phyloP scores from a whole-genome alignment of 306 rosid species.

The Sechiopsis laciniata region DNA sequence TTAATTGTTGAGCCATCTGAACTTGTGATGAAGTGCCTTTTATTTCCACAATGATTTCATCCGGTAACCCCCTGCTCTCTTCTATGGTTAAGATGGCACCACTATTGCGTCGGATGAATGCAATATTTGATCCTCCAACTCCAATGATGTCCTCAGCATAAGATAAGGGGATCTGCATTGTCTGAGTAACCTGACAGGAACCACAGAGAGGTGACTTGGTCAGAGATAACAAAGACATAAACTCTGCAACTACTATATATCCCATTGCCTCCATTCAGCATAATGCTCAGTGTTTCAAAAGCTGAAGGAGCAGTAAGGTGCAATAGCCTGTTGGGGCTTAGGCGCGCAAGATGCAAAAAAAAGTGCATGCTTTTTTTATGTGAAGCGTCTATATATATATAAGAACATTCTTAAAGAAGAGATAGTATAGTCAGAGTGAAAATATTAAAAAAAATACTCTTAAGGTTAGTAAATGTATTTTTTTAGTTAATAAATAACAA shows the following conservation, averaged over 20 bases:
- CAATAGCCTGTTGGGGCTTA: too few species aligned
- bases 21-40: conserved; percentile 89
- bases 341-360: too few species aligned
- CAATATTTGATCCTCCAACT: conserved; percentile 82
- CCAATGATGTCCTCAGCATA: conserved; percentile 96
- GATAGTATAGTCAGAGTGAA: too few species aligned
- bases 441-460: too few species aligned
- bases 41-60: conserved; percentile 88
- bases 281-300: neutral
- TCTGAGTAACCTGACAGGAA: conserved; percentile 67
- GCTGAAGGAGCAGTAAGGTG: too few species aligned
- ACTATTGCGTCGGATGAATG: conserved; percentile 79
- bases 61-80: conserved; percentile 82
- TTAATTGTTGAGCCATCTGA: conserved; percentile 80
- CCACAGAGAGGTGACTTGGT: neutral
- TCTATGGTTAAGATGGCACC: conserved; percentile 88
- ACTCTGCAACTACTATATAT: neutral
- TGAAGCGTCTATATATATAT: too few species aligned
- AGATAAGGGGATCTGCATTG: conserved; percentile 93
- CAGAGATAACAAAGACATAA: neutral
- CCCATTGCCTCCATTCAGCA: neutral
- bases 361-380: too few species aligned
- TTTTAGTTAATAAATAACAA: too few species aligned
- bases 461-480: too few species aligned
- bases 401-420: too few species aligned